Conservation (phyloP, 192 early-diverging fungal genomes). For the Nowakowskiella sp. region DNA sequence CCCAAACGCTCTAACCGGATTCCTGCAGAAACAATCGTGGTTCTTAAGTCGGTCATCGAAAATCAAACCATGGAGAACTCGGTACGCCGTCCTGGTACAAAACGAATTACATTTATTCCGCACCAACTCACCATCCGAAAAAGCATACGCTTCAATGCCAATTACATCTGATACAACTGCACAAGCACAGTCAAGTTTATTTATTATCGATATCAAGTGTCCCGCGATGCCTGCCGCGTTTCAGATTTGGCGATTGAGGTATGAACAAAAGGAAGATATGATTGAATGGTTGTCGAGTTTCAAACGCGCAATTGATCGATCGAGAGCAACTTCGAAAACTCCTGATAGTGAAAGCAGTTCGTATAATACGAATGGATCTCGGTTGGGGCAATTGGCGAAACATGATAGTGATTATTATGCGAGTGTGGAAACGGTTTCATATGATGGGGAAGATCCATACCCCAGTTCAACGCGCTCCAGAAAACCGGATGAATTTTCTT, state of each 20-base stretch:
- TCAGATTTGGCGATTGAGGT: not conserved
- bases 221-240: not conserved
- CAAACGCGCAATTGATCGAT: not conserved
- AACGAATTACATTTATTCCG: not conserved
- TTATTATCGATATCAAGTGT: not conserved
- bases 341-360: not conserved
- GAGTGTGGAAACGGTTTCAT: not conserved
- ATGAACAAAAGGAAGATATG: not conserved
- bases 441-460: not conserved
- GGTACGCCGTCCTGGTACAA: not conserved
- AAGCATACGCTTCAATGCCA: not conserved
- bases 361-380: not conserved
- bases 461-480: not conserved
- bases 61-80: not conserved
- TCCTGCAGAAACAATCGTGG: not conserved
- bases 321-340: not conserved
- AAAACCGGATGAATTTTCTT: not conserved
- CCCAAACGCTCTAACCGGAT: not conserved
- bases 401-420: not conserved
- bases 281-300: not conserved
- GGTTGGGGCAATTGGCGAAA: not conserved
- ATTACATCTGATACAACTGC: not conserved
- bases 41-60: not conserved
- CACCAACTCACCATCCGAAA: not conserved
- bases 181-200: not conserved